Evolutionary conservation across 495 filamentous ascomycete genomes (phyloP).

Genomic region (Wilcoxina mikolae): DNA sequence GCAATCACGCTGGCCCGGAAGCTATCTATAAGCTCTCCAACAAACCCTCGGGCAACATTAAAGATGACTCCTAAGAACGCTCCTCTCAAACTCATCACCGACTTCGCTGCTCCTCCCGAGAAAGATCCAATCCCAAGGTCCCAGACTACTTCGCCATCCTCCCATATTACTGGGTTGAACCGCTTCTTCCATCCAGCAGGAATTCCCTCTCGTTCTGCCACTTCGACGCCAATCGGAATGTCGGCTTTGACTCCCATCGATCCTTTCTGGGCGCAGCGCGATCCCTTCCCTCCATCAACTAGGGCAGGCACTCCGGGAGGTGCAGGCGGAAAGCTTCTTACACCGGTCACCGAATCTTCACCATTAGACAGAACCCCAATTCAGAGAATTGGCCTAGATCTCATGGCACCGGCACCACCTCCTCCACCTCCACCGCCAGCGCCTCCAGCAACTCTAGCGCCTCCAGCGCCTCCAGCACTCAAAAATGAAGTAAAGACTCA

Average conservation of each 20-base stretch:
- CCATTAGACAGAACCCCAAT: slow-evolving; percentile 43
- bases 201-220: slow-evolving; percentile 50
- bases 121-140: slow-evolving; percentile 25
- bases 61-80: slow-evolving; percentile 50
- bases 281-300: slow-evolving; percentile 35
- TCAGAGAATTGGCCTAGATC: background rate
- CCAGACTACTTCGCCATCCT: slow-evolving; percentile 22
- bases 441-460: background rate
- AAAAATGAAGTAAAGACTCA: background rate
- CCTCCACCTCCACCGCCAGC: background rate
- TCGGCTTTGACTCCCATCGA: slow-evolving; percentile 69
- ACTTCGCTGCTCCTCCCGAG: slow-evolving; percentile 38
- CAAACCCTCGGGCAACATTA: slow-evolving; percentile 24
- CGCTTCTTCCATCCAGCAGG: slow-evolving; percentile 52
- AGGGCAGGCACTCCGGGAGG: slow-evolving; percentile 49
- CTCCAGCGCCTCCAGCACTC: background rate
- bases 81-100: slow-evolving; percentile 85
- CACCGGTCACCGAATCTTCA: slow-evolving; percentile 69
- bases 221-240: slow-evolving; percentile 70
- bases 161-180: slow-evolving; percentile 19
- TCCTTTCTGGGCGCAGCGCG: slow-evolving; percentile 18
- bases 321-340: slow-evolving; percentile 49
- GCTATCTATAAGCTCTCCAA: slow-evolving; percentile 25
- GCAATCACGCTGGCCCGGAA: slow-evolving; percentile 11
- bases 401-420: too few species aligned